Evolutionary conservation across 805 yeast genomes (phyloP).

Genomic region (Debaryomyces maramus): DNA sequence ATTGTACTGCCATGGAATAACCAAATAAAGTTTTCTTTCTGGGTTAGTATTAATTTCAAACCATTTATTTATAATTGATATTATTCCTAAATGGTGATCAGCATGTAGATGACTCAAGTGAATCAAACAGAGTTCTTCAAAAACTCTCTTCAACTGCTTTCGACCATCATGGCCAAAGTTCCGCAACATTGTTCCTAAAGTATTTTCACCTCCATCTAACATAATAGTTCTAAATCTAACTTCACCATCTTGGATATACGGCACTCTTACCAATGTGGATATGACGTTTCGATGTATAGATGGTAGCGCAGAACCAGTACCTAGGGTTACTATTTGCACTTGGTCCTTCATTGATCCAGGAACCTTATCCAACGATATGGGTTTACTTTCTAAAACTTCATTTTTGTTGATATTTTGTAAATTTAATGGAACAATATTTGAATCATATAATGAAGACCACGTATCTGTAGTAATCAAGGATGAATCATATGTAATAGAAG

Average conservation of each 20-base stretch:
- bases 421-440: slow-evolving; percentile 21
- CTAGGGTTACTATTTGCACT: slow-evolving; percentile 73
- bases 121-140: slow-evolving; percentile 63
- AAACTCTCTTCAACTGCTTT: slow-evolving; percentile 34
- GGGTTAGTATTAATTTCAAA: slow-evolving; percentile 36
- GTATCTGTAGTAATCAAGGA: slow-evolving; percentile 15
- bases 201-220: slow-evolving; percentile 95
- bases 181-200: slow-evolving; percentile 70
- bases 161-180: slow-evolving; percentile 51
- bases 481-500: slow-evolving; percentile 23
- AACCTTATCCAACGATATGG: slow-evolving; percentile 19
- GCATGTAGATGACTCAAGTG: slow-evolving; percentile 92
- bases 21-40: slow-evolving; percentile 47
- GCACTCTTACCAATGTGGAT: slow-evolving; percentile 74
- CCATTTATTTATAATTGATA: slow-evolving; percentile 73
- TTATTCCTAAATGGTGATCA: slow-evolving; percentile 89
- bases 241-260: slow-evolving; percentile 33
- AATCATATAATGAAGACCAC: slow-evolving; percentile 36
- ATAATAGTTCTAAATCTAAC: slow-evolving; percentile 48
- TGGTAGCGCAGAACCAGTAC: slow-evolving; percentile 93
- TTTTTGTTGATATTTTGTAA: slow-evolving; percentile 13
- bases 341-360: slow-evolving; percentile 40
- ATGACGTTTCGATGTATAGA: slow-evolving; percentile 82
- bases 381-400: slow-evolving; percentile 17
- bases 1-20: slow-evolving; percentile 75